Evolutionary conservation across 805 yeast species (phyloP), one percentile per base, ranked within the genome.

Genomic region (Zygosaccharomyces kombuchaensis): DNA sequence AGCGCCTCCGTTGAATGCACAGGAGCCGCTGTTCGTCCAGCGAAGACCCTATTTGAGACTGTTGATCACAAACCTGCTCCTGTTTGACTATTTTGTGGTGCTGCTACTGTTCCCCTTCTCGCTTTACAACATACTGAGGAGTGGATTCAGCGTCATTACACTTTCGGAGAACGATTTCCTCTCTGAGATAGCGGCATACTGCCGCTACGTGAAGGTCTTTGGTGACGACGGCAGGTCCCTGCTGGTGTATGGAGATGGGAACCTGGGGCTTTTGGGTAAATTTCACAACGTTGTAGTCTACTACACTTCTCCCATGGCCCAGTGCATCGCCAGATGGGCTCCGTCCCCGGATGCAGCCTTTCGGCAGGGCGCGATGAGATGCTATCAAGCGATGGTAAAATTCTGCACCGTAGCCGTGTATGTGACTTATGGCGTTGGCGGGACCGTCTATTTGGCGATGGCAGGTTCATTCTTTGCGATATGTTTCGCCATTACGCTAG

Each of bases 241-340:
- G 27, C 36, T 48, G 34, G 32, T 47, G 30, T 40, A 40, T 34
- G 54, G 55, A n/a, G 47, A 47, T n/a, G 41, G 47, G 13, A 44
- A 48, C 7, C 22, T 52, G 30, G 58, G 62, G 8, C 45, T 63
- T 30, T 32, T 64, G 40, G 60, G 60, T 29, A 63, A 59, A 47
- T 65, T 63, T 35, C 68, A 65, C 48, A 64, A 63, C 40, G 54
- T 63, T 4, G 43, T 63, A 4, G 55, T 62, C 2, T 63, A 50
- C 48, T 57, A 62, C 36, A 46, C 61, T 6, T 48, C 55, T n/a
- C 60, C 62, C 4, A 12, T 52, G 12, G 45, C 56, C 10, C 44
- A 42, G 27, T 46, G 40, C 41, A 27, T 43, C 12, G 46, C 45
- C 25, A 38, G 42, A 22, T 44, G 39, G 29, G 39, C 27, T 13